phyloP scores from a whole-genome alignment of 768 basidiomycete species.

The Chlorophyllum brunneum region DNA sequence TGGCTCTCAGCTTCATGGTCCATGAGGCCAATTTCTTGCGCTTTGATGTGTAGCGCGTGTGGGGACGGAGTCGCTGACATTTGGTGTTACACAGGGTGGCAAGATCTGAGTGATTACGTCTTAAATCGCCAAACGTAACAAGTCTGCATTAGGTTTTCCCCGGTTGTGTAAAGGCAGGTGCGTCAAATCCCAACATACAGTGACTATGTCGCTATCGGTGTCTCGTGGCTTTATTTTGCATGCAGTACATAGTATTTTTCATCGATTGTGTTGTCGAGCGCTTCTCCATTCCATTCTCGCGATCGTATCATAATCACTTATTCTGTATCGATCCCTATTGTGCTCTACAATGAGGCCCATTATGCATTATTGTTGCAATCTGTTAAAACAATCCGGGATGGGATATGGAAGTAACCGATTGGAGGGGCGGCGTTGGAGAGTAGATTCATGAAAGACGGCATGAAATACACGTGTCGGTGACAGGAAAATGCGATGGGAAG shows the following conservation, averaged over 20 bases:
- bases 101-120: slow-evolving; percentile 73
- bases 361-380: slow-evolving; percentile 9
- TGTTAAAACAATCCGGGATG: background rate
- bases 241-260: background rate
- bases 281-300: background rate
- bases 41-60: background rate
- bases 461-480: slow-evolving; percentile 7
- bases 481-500: background rate
- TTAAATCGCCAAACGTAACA: slow-evolving; percentile 60
- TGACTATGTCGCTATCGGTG: too few species aligned
- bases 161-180: too few species aligned
- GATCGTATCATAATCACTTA: slow-evolving; percentile 9
- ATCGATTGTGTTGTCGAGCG: slow-evolving; percentile 10
- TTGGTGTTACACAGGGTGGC: slow-evolving; percentile 54
- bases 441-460: background rate
- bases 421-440: background rate
- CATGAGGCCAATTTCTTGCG: background rate
- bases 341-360: background rate
- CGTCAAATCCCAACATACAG: too few species aligned
- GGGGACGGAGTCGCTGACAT: slow-evolving; percentile 5
- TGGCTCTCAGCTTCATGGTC: background rate
- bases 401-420: background rate
- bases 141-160: too few species aligned
- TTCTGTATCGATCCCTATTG: slow-evolving; percentile 2
- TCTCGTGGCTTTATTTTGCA: too few species aligned